These are phyloP conservation scores for Fusarium haematococcum DNA, from an alignment of 2,329 filamentous ascomycete species.

Conservation along the genomic window DNA sequence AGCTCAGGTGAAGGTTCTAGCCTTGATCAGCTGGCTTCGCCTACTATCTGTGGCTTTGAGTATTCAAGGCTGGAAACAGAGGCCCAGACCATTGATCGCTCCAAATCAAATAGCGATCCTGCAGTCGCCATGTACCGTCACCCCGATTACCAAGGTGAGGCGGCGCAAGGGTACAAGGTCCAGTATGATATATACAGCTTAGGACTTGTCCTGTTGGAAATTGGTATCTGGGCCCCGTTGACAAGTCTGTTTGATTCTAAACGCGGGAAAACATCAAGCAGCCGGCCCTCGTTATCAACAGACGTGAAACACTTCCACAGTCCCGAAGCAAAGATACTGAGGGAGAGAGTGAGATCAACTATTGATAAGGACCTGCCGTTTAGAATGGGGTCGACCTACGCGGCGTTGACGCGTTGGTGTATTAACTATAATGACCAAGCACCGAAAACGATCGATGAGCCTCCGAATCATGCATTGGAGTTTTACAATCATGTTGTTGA, in stretches of 20 bases:
- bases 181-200: constrained; percentile 8
- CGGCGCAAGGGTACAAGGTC: neutral
- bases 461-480: neutral
- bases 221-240: constrained; percentile 1
- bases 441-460: neutral
- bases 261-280: neutral
- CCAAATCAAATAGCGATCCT: neutral
- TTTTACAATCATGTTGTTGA: constrained; percentile 5
- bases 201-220: constrained; percentile 4
- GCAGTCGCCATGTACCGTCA: neutral
- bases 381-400: neutral
- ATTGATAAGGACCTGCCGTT: neutral
- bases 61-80: constrained; percentile 3
- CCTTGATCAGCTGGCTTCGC: neutral
- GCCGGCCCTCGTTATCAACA: neutral
- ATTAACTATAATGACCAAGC: neutral
- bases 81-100: neutral
- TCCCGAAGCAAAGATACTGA: neutral
- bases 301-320: neutral
- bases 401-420: neutral
- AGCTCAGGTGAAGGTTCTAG: no score
- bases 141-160: neutral
- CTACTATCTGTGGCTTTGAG: neutral
- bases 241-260: constrained; percentile 7
- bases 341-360: neutral